Conservation (phyloP, 257 asterid genomes). For the Capsicum rhomboideum region DNA sequence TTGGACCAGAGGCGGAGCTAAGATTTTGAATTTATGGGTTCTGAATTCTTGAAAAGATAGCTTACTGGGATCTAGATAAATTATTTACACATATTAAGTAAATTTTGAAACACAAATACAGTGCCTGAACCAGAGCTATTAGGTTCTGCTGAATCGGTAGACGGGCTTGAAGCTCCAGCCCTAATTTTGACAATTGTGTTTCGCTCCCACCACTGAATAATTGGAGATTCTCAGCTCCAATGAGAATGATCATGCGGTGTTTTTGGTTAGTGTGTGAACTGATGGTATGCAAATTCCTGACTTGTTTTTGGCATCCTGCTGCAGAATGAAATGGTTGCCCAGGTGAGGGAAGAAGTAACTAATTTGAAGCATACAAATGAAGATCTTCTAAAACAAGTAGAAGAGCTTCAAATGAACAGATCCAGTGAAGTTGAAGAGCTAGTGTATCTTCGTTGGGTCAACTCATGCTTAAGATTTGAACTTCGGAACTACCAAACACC, state of each 20-base stretch:
- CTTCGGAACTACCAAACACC: conserved; percentile 74
- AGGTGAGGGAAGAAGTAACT: conserved; percentile 64
- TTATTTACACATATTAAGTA: too few relatives aligned
- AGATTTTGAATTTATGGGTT: too few relatives aligned
- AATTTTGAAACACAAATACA: too few relatives aligned
- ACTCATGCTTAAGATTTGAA: conserved; percentile 80
- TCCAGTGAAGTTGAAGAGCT: conserved; percentile 95
- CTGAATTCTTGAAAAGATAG: too few relatives aligned
- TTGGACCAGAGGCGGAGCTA: too few relatives aligned
- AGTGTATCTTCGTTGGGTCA: conserved; percentile 96
- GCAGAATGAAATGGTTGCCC: conserved; percentile 80
- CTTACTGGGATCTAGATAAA: too few relatives aligned
- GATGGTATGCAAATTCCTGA: too few relatives aligned
- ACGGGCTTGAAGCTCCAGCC: too few relatives aligned
- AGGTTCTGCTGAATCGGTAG: too few relatives aligned
- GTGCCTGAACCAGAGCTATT: too few relatives aligned
- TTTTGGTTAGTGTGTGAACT: too few relatives aligned
- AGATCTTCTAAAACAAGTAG: conserved; percentile 83
- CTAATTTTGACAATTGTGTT: neutral
- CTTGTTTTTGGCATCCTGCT: conserved; percentile 9
- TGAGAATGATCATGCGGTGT: neutral
- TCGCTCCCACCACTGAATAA: neutral
- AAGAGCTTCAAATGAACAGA: conserved; percentile 91
- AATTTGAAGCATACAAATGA: conserved; percentile 62
- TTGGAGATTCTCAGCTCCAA: neutral